These are phyloP conservation scores for Gelatoporia subvermispora DNA, from an alignment of 768 basidiomycete species.

Conservation along the genomic window DNA sequence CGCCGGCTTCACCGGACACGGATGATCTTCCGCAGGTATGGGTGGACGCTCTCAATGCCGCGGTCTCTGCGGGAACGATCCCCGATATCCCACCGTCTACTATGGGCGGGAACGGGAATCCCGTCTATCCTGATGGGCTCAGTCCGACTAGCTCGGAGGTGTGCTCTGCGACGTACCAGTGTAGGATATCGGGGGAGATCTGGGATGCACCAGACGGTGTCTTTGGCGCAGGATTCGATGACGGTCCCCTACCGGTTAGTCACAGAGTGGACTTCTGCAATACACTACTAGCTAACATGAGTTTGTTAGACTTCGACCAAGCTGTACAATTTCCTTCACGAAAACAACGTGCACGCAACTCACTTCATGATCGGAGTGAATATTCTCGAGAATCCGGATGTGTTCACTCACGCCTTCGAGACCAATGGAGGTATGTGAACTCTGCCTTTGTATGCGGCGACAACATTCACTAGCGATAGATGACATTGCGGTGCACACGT, in stretches of 20 bases:
- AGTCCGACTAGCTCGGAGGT: slow-evolving; percentile 46
- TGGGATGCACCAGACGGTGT: slow-evolving; percentile 74
- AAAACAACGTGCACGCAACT: slow-evolving; percentile 67
- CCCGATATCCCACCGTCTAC: slow-evolving; percentile 59
- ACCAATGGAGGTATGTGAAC: slow-evolving; percentile 12
- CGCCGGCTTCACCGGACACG: slow-evolving; percentile 42
- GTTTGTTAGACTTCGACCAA: slow-evolving; percentile 25
- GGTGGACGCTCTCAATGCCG: slow-evolving; percentile 64
- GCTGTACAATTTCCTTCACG: slow-evolving; percentile 62
- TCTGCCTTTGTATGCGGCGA: not conserved
- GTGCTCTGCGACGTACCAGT: slow-evolving; percentile 77
- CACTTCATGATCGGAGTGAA: slow-evolving; percentile 90
- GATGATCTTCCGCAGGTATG: slow-evolving; percentile 58
- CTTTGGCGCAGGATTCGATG: slow-evolving; percentile 71
- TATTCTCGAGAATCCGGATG: slow-evolving; percentile 51
- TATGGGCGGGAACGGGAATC: slow-evolving; percentile 26
- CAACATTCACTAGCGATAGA: slow-evolving; percentile 21
- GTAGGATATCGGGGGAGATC: slow-evolving; percentile 45
- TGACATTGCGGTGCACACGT: slow-evolving; percentile 38
- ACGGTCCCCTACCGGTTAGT: slow-evolving; percentile 60
- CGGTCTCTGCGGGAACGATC: slow-evolving; percentile 65
- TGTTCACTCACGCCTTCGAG: slow-evolving; percentile 51
- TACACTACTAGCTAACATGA: not conserved
- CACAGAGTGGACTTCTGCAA: not conserved
- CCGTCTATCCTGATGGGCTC: slow-evolving; percentile 33